Conservation (phyloP, 441 rosid genomes). For the Pelargonium australe region DNA sequence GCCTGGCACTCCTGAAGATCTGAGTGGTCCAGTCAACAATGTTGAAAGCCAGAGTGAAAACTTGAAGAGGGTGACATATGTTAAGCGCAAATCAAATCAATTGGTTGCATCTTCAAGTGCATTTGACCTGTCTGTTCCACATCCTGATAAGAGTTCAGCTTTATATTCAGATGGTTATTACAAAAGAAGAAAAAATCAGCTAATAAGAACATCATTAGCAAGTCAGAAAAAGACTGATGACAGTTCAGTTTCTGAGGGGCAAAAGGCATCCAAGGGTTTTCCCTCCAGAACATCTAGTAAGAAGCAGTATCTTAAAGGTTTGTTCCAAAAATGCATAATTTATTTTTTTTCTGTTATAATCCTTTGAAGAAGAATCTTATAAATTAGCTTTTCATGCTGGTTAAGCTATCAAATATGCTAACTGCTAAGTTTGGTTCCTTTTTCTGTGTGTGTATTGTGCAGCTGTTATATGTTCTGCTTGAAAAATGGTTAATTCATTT, state of each 20-base stretch:
- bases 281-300: slow-evolving; percentile 37
- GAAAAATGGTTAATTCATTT: background rate
- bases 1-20: slow-evolving; percentile 32
- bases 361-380: background rate
- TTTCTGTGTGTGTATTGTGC: background rate
- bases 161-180: slow-evolving; percentile 58
- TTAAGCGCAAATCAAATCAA: slow-evolving; percentile 79
- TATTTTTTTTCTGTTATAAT: background rate
- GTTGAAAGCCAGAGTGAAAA: slow-evolving; percentile 37
- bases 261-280: slow-evolving; percentile 32
- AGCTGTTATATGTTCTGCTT: background rate
- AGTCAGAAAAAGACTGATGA: slow-evolving; percentile 34
- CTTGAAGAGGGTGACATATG: slow-evolving; percentile 47
- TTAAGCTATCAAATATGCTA: background rate
- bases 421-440: background rate
- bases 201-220: slow-evolving; percentile 58
- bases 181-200: slow-evolving; percentile 81
- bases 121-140: slow-evolving; percentile 23
- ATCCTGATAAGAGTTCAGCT: slow-evolving; percentile 32
- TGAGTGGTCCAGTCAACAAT: slow-evolving; percentile 32
- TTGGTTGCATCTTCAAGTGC: slow-evolving; percentile 65
- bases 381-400: background rate
- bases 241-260: slow-evolving; percentile 30
- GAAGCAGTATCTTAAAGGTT: slow-evolving; percentile 40
- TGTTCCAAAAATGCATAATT: slow-evolving; percentile 2